These are phyloP conservation scores for Pisolithus marmoratus DNA, from an alignment of 768 basidiomycete species.

Conservation along the genomic window DNA sequence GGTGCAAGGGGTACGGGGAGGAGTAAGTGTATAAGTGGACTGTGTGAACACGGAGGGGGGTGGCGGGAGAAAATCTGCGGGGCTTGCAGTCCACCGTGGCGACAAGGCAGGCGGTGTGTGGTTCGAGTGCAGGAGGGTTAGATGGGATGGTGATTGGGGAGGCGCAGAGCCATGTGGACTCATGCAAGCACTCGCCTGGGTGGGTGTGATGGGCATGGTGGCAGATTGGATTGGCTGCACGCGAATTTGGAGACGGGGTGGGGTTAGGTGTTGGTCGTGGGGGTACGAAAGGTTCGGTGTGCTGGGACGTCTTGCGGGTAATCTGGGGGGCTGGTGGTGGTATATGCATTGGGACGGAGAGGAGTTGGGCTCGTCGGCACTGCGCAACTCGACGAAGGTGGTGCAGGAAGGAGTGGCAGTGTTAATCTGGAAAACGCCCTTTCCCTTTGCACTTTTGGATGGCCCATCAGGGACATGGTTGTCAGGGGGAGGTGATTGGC, in stretches of 20 bases:
- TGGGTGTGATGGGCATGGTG: constrained; percentile 47
- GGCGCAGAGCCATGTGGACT: constrained; percentile 18
- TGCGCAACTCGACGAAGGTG: constrained; percentile 44
- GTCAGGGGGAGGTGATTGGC: constrained; percentile 11
- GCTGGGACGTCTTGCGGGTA: constrained; percentile 52
- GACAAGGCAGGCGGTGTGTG: constrained; percentile 53
- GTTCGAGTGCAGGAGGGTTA: constrained; percentile 54
- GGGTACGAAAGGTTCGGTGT: constrained; percentile 56
- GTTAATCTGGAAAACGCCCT: constrained; percentile 66
- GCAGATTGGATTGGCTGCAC: constrained; percentile 53
- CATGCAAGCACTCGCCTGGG: constrained; percentile 14
- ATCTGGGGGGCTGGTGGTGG: constrained; percentile 40
- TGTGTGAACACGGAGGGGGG: constrained; percentile 18
- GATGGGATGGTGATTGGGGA: constrained; percentile 52
- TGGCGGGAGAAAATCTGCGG: constrained; percentile 36
- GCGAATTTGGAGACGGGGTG: constrained; percentile 58
- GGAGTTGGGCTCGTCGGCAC: constrained; percentile 25
- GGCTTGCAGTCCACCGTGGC: constrained; percentile 30
- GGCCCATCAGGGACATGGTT: constrained; percentile 10
- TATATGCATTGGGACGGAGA: constrained; percentile 58
- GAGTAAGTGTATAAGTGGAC: constrained; percentile 15
- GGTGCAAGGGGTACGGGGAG: constrained; percentile 38
- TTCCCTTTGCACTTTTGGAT: constrained; percentile 29
- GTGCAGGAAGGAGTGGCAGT: constrained; percentile 48
- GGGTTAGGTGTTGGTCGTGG: constrained; percentile 35